A percentile compares a stretch with the other conserved stretches of the same genome.
Conservation (phyloP, 2,329 filamentous ascomycete species). For the Epichloe uncinata region DNA sequence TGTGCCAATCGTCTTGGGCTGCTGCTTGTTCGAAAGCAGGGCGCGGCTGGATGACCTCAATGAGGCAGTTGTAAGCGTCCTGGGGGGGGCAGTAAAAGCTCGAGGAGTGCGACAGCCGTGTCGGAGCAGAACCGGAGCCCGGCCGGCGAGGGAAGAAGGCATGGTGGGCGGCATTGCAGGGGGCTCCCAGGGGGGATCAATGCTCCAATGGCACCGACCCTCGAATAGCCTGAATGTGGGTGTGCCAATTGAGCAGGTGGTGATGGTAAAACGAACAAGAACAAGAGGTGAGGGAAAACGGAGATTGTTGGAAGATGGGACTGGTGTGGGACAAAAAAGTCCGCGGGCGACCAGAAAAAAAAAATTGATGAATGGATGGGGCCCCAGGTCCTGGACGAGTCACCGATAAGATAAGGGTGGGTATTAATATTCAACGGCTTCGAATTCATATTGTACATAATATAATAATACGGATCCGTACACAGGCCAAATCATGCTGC, state of each 20-base stretch:
- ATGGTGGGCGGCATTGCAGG: conserved; percentile 27
- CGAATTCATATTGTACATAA: too few species aligned
- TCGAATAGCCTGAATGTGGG: conserved; percentile 20
- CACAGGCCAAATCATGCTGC: too few species aligned
- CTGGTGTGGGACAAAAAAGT: conserved; percentile 6
- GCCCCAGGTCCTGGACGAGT: conserved; percentile 1
- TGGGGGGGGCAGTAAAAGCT: conserved; percentile 28
- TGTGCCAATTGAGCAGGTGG: conserved; percentile 16
- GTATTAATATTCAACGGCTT: too few species aligned
- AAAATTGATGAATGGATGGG: conserved; percentile 7
- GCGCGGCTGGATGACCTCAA: conserved; percentile 15
- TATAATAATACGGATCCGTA: too few species aligned
- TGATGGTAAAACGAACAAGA: conserved; percentile 6
- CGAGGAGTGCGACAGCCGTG: conserved; percentile 37
- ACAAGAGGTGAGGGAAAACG: not conserved
- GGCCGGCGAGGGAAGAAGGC: conserved; percentile 34
- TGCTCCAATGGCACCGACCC: conserved; percentile 22
- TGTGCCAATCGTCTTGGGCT: conserved; percentile 34
- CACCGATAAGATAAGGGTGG: too few species aligned
- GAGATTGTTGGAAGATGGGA: conserved; percentile 9
- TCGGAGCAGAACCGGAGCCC: conserved; percentile 44
- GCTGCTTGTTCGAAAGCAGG: conserved; percentile 18
- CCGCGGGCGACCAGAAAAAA: conserved; percentile 7
- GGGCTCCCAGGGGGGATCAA: conserved; percentile 19
- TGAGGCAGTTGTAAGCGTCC: conserved; percentile 29